Base-by-base conservation (phyloP, 805 yeast genomes). In the Cyberlindnera misumaiensis region DNA sequence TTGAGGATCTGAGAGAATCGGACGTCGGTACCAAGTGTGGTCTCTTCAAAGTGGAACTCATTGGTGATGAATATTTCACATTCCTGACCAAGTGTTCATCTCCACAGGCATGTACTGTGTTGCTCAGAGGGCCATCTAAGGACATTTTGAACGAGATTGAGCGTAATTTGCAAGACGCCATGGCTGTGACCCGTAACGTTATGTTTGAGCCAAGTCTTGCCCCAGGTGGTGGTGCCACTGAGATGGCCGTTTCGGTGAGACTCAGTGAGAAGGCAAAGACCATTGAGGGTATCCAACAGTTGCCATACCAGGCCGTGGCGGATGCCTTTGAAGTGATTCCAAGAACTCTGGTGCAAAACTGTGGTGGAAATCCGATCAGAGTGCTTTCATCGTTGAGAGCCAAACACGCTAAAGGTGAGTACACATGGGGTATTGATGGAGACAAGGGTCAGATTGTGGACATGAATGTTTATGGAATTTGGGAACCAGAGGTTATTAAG, bases 161-260 rank as follows among this genome's bases (percentile, higher is more conserved):
- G 58, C 80, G 99, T 60, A 93, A 93, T 60, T 72, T 93, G 58
- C 97, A 93, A 59, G 99, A 93, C 64, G 98, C 99, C 32, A 84
- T 93, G 95, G 90, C 96, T 3, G 98, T 93, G 33, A 80, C 97
- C 14, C 78, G 96, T 62, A 93, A 93, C 58, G 96, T 93, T 27
- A 74, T 87, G 72, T 80, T 90, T 51, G 95, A 90, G 61, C 98
- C 99, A 37, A 77, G 89, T 30, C 73, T 93, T 57, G 75, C 96
- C 2, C 99, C 99, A 35, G 99, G 99, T 54, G 99, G 98, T 44
- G 98, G 99, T 53, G 98, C 99, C 38, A 90, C 97, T 22, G 98
- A 93, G 67, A 93, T 93, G 97, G 97, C 97, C 3, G 88, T 93
- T 29, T 73, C 90, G 43, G 97, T 93, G 24, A 77, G 72, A 48